A percentile compares a stretch with the other conserved stretches of the same genome.
phyloP scores from a whole-genome alignment of 345 rosid species.

The Stellera chamaejasme region DNA sequence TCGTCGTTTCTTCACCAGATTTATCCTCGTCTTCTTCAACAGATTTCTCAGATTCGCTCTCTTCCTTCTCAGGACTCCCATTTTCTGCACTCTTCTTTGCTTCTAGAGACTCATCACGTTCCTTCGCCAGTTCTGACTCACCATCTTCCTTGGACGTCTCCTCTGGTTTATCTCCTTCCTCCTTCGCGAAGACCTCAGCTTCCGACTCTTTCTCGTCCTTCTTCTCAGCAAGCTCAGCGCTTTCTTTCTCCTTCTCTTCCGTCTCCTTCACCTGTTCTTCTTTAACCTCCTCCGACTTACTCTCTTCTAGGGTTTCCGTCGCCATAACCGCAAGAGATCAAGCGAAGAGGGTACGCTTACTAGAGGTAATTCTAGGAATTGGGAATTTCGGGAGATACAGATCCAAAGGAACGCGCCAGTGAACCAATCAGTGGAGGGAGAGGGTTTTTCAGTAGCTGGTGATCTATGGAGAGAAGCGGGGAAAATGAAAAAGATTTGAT shows the following conservation, averaged over 20 bases:
- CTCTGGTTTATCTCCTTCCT: slow-evolving; percentile 10
- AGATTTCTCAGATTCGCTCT: slow-evolving; percentile 8
- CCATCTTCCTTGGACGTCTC: slow-evolving; percentile 8
- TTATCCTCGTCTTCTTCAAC: slow-evolving; percentile 11
- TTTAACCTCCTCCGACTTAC: slow-evolving; percentile 26
- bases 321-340: slow-evolving; percentile 31
- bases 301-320: slow-evolving; percentile 60
- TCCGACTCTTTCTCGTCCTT: slow-evolving; percentile 4
- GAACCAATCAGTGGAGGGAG: background rate
- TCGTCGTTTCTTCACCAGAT: slow-evolving; percentile 13
- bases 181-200: background rate
- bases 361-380: slow-evolving; percentile 15
- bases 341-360: background rate
- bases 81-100: slow-evolving; percentile 13
- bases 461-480: background rate
- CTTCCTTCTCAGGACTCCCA: slow-evolving; percentile 22
- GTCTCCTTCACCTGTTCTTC: slow-evolving; percentile 13
- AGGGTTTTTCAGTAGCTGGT: background rate
- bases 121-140: slow-evolving; percentile 6
- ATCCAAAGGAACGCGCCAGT: background rate
- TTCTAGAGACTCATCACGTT: slow-evolving; percentile 3
- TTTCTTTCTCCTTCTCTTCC: slow-evolving; percentile 15
- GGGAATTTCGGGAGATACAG: slow-evolving; percentile 9
- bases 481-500: too few relatives aligned
- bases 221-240: slow-evolving; percentile 5